A percentile compares a stretch with the other conserved stretches of the same genome.
These are phyloP conservation scores for Ettlia oleoabundans DNA, from an alignment of 139 green algal genomes.

Conservation along the genomic window DNA sequence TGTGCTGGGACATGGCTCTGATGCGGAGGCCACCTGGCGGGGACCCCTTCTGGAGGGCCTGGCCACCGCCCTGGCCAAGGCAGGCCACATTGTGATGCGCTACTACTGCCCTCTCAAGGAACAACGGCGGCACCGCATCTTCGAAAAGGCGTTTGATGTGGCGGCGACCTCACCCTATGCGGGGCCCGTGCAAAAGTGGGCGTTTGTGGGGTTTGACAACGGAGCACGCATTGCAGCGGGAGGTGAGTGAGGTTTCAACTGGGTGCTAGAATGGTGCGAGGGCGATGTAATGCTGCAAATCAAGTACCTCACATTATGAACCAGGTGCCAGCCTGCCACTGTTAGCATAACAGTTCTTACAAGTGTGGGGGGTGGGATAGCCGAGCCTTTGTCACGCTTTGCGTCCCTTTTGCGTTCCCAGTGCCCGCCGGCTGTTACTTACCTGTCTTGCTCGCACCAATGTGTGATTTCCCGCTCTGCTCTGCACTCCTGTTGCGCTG, in stretches of 20 bases:
- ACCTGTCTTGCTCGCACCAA: not conserved
- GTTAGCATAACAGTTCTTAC: too few species aligned
- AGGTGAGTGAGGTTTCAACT: not conserved
- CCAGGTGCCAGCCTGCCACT: too few species aligned
- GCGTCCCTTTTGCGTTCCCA: too few species aligned
- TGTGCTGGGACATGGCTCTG: conserved; percentile 66
- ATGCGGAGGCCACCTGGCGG: conserved; percentile 50
- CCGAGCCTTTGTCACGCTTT: too few species aligned
- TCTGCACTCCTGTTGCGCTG: not conserved
- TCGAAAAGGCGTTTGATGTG: conserved; percentile 69
- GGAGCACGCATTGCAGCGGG: conserved; percentile 68
- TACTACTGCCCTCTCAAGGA: conserved; percentile 70
- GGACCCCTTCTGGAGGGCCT: conserved; percentile 14
- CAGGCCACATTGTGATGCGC: conserved; percentile 68
- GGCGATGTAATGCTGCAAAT: not conserved
- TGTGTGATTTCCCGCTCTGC: not conserved
- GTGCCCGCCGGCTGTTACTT: too few species aligned
- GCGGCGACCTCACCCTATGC: conserved; percentile 68
- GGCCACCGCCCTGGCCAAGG: not conserved
- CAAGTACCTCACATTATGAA: not conserved
- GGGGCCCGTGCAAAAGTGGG: conserved; percentile 58
- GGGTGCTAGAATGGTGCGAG: not conserved
- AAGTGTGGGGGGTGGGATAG: too few species aligned
- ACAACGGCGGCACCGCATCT: conserved; percentile 66
- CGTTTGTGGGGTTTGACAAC: conserved; percentile 54